These are phyloP conservation scores for Pseudogymnoascus sp. DNA, from an alignment of 2,329 filamentous ascomycete species.

Conservation along the genomic window DNA sequence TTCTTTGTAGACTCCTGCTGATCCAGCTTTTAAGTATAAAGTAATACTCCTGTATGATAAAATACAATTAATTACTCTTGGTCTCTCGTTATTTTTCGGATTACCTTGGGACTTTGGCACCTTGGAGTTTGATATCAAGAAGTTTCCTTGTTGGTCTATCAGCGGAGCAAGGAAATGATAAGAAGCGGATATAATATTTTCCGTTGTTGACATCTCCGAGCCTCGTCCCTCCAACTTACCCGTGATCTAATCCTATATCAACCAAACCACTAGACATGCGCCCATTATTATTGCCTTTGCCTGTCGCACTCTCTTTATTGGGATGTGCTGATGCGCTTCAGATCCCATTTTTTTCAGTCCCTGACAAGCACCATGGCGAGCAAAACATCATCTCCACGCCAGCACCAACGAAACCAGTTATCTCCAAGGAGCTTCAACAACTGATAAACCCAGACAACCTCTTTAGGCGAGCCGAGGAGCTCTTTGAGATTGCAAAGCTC, in stretches of 20 bases:
- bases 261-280: neutral
- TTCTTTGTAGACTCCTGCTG: no score
- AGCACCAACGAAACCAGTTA: conserved; percentile 34
- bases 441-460: conserved; percentile 50
- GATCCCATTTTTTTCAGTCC: conserved; percentile 16
- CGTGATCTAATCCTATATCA: neutral
- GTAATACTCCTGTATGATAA: no score
- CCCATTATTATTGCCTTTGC: neutral
- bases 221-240: neutral
- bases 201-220: neutral
- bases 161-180: no score
- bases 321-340: conserved; percentile 19
- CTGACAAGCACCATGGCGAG: conserved; percentile 16
- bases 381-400: conserved; percentile 13
- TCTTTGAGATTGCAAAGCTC: conserved; percentile 55
- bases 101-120: no score
- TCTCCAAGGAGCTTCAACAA: conserved; percentile 48
- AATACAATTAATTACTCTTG: no score
- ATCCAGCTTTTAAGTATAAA: no score
- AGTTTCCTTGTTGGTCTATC: no score
- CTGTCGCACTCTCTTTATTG: conserved; percentile 14
- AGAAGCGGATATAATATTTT: neutral
- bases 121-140: no score
- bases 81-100: no score
- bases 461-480: conserved; percentile 49